Conservation (phyloP, 2,329 filamentous ascomycete genomes). For the Sarocladiaceae sp. region DNA sequence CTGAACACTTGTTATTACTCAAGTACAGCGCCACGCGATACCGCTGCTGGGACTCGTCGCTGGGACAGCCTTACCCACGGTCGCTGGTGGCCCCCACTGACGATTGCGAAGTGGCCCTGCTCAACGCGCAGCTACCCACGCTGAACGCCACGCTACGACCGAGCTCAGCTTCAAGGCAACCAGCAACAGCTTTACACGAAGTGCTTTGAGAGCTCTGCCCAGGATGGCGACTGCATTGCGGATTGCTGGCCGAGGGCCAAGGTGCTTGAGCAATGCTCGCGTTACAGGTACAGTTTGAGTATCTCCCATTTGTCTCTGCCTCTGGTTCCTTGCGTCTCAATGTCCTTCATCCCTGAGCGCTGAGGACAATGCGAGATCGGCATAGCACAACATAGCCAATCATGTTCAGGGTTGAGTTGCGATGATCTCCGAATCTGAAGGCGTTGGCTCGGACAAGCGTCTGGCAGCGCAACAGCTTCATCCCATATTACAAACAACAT, state of each 20-base stretch:
- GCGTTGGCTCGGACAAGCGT: background rate
- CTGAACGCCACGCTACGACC: background rate
- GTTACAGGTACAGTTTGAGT: conserved; percentile 1
- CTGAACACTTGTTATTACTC: too few species aligned
- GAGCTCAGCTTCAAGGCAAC: too few species aligned
- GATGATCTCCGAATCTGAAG: too few species aligned
- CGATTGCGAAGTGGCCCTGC: too few species aligned
- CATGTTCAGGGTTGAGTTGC: too few species aligned
- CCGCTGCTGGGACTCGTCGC: background rate
- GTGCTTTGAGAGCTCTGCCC: too few species aligned
- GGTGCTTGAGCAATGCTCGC: conserved; percentile 1
- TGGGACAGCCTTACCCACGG: background rate
- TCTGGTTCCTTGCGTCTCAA: background rate
- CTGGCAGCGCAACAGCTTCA: too few species aligned
- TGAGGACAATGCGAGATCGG: background rate
- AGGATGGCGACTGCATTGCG: conserved; percentile 1
- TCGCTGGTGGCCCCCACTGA: background rate
- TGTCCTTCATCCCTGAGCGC: background rate
- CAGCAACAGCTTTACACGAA: too few species aligned
- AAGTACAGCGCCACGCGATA: too few species aligned
- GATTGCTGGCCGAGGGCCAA: background rate
- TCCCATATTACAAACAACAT: too few species aligned
- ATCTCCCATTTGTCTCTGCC: background rate
- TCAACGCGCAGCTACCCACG: background rate
- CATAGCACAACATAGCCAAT: background rate